Conservation (phyloP, 345 rosid species). For the Pelargonium nanum region DNA sequence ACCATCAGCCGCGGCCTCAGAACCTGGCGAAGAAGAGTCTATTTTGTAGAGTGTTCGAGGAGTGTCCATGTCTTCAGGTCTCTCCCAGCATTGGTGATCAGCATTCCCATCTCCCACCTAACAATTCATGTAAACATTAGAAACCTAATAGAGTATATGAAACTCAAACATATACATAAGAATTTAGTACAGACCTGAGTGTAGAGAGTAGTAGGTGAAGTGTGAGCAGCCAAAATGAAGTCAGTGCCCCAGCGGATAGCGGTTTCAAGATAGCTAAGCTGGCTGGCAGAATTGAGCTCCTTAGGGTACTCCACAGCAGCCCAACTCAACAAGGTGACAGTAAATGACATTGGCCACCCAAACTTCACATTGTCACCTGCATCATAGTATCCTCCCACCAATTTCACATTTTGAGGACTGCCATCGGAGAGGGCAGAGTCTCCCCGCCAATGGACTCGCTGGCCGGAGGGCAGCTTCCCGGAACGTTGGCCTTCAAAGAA, state of each 20-base stretch:
- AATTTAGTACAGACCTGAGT: conserved; percentile 40
- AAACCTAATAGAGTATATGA: too few relatives aligned
- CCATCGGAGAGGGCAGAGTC: conserved; percentile 73
- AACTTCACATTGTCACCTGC: conserved; percentile 90
- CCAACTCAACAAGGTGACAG: conserved; percentile 64
- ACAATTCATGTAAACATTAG: too few relatives aligned
- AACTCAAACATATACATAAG: too few relatives aligned
- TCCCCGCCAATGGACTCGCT: conserved; percentile 60
- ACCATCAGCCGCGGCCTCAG: conserved; percentile 73
- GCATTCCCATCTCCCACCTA: conserved; percentile 88
- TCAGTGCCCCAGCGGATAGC: conserved; percentile 73
- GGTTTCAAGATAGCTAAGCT: conserved; percentile 29
- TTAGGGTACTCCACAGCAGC: conserved; percentile 47
- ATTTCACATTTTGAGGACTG: conserved; percentile 42
- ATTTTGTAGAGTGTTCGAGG: conserved; percentile 59
- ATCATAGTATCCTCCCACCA: conserved; percentile 78
- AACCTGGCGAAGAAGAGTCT: conserved; percentile 46
- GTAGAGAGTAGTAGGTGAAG: conserved; percentile 61
- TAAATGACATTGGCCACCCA: conserved; percentile 72
- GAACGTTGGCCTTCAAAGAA: conserved; percentile 86
- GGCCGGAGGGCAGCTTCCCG: conserved; percentile 47
- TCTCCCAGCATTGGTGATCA: conserved; percentile 85
- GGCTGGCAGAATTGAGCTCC: conserved; percentile 42
- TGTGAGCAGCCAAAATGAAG: conserved; percentile 45
- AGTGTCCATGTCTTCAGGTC: conserved; percentile 96